These are phyloP conservation scores for Monilinia polystroma DNA, from an alignment of 2,329 filamentous ascomycete genomes.

Conservation along the genomic window DNA sequence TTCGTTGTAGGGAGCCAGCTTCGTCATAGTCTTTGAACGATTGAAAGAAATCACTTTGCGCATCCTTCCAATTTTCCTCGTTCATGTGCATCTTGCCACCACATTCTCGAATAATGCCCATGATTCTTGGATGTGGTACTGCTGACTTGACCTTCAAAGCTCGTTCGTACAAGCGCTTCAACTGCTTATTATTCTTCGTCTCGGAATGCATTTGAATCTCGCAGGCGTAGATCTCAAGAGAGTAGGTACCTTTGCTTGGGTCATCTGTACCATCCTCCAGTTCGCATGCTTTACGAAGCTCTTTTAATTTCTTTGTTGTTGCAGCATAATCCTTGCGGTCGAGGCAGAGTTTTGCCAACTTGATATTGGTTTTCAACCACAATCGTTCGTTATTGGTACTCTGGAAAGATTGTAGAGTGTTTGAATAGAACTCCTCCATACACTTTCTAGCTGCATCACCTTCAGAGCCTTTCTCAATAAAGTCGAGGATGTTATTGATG, in stretches of 20 bases:
- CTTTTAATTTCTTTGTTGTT: slow-evolving; percentile 78
- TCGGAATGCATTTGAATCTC: slow-evolving; percentile 99
- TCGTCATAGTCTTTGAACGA: slow-evolving; percentile 99
- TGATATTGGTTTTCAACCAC: slow-evolving; percentile 98
- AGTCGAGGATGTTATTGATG: slow-evolving; percentile 99
- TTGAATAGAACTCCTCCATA: slow-evolving; percentile 93
- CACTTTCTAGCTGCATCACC: slow-evolving; percentile 71
- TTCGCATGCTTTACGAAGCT: slow-evolving; percentile 88
- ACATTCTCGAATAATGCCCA: slow-evolving; percentile 98
- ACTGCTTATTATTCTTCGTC: slow-evolving; percentile 93
- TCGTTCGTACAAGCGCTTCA: slow-evolving; percentile 89
- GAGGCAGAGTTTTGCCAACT: slow-evolving; percentile 85
- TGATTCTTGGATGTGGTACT: slow-evolving; percentile 96
- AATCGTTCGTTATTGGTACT: slow-evolving; percentile 95
- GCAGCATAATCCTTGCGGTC: slow-evolving; percentile 85
- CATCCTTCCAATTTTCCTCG: slow-evolving; percentile 98
- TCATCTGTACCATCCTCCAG: slow-evolving; percentile 84
- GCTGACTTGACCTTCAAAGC: slow-evolving; percentile 93
- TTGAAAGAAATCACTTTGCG: slow-evolving; percentile 97
- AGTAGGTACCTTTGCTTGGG: slow-evolving; percentile 93
- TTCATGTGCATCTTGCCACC: slow-evolving; percentile 99
- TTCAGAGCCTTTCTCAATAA: slow-evolving; percentile 85
- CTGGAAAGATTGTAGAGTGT: slow-evolving; percentile 92
- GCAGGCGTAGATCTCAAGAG: slow-evolving; percentile 90
- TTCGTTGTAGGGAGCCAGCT: slow-evolving; percentile 90